Percentiles rank a stretch among this genome's conserved stretches.
phyloP scores from a whole-genome alignment of 345 rosid genomes.

The Cardamine occulta region DNA sequence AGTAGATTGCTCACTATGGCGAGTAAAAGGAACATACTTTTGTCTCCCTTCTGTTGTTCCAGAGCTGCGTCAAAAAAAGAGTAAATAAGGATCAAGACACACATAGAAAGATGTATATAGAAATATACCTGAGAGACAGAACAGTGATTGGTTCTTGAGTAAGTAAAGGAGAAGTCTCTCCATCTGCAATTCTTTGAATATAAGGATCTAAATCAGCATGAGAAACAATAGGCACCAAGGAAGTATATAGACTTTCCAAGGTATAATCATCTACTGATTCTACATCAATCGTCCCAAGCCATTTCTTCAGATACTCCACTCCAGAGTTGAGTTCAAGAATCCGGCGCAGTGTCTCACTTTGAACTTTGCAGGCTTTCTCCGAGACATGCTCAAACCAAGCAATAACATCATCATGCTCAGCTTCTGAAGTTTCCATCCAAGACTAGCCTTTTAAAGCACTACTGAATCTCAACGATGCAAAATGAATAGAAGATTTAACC shows the following conservation, averaged over 20 bases:
- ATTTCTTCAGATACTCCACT: constrained; percentile 67
- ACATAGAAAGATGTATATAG: constrained; percentile 14
- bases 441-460: constrained; percentile 15
- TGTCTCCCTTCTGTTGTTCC: constrained; percentile 96
- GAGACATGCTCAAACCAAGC: constrained; percentile 69
- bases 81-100: background rate
- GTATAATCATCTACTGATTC: constrained; percentile 58
- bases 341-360: constrained; percentile 69
- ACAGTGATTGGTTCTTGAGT: constrained; percentile 69
- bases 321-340: constrained; percentile 67
- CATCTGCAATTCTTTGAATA: constrained; percentile 82
- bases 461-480: constrained; percentile 15
- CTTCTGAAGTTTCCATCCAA: constrained; percentile 40
- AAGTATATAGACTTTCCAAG: constrained; percentile 71
- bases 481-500: constrained; percentile 17
- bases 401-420: constrained; percentile 52
- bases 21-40: constrained; percentile 80
- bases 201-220: constrained; percentile 87
- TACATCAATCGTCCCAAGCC: constrained; percentile 58
- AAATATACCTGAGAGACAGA: constrained; percentile 75
- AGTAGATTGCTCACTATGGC: constrained; percentile 75
- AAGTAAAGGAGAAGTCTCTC: constrained; percentile 74
- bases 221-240: constrained; percentile 75
- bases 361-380: constrained; percentile 56
- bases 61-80: constrained; percentile 54